Base-by-base conservation (phyloP, 768 basidiomycete species). In the Trametes cinnabarina region DNA sequence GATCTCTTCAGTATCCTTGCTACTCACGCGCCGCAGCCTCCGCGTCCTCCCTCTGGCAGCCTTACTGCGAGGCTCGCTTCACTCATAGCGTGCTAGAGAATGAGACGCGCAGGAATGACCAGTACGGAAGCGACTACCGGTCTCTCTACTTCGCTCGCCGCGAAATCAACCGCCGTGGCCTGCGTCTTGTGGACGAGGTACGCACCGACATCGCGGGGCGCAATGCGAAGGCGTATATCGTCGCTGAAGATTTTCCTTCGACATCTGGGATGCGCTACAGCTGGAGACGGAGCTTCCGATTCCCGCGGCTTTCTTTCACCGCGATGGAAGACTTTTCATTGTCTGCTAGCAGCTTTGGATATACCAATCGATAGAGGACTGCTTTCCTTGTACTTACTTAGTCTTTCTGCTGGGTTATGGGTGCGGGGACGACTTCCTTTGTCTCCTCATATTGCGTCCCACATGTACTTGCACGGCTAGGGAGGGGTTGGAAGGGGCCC, bases 261-360 rank as follows among this genome's bases (percentile, higher is more conserved):
- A 86, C 58, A 75, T 79, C 39, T 86, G 82, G 82, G 80, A 85
- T 64, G 77, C 68, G 17, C 65, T 86, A 51, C 73, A 78, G 19
- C 62, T 74, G 14, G 77, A 79, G 62, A 65, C 72, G 28, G 63
- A 68, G 22, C 70, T 72, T n/a, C n/a, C n/a, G n/a, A n/a, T n/a
- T n/a, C n/a, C n/a, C n/a, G n/a, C n/a, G n/a, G n/a, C n/a, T n/a
- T n/a, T n/a, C n/a, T n/a, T n/a, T n/a, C n/a, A n/a, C n/a, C n/a
- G n/a, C n/a, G n/a, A n/a, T n/a, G n/a, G n/a, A n/a, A n/a, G n/a
- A n/a, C n/a, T n/a, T n/a, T n/a, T n/a, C n/a, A n/a, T n/a, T n/a
- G n/a, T n/a, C n/a, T n/a, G n/a, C n/a, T n/a, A n/a, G n/a, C n/a
- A n/a, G n/a, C n/a, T n/a, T n/a, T n/a, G n/a, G n/a, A n/a, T n/a